Evolutionary conservation across 2,329 filamentous ascomycete genomes (phyloP), one percentile per base, ranked within the genome.

Genomic region (Diaporthe aspalathi): DNA sequence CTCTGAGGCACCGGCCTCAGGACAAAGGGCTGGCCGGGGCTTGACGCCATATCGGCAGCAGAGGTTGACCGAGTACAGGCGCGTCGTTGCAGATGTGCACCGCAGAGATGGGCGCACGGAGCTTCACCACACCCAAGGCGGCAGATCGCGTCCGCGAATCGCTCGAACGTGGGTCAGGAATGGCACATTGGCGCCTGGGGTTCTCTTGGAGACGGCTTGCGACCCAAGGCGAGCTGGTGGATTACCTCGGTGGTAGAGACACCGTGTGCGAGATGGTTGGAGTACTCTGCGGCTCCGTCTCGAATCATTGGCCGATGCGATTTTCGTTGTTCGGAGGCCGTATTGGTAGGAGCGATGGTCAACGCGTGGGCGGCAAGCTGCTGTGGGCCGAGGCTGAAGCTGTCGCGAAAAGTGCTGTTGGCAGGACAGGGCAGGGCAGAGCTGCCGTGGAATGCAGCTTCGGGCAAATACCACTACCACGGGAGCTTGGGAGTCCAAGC

Each of bases 1-100:
- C 83, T 85, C 74, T 86, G 83, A 20, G 91, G 89, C 84, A 87
- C 89, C 52, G 92, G 89, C 70, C 89, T 88, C 71, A 95, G 83
- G 12, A 90, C 88, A 66, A 94, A 87, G 9, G 83, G 73, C 22
- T 63, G 60, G 20, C 38, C 50, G 60, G 67, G 56, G 72, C 74
- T 74, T 62, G 74, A 75, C 70, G 73, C 54, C 76, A 75, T 76
- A 17, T 43, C 72, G 60, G 45, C 35, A 17, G 38, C 12, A 14
- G 35, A 14, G 2, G 9, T 7, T 12, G 9, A n/a, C 9, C 17
- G 20, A 63, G 68, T 14, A 16, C n/a, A 38, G 29, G 5, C 7
- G 7, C 22, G 45, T 49, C 29, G 54, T 53, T 22, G 54, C n/a
- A 27, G 22, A 1, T 53, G 65, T 32, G 20, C 32, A 22, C 53